These are phyloP conservation scores for Millerozyma miso DNA, from an alignment of 805 yeast species.

Conservation along the genomic window DNA sequence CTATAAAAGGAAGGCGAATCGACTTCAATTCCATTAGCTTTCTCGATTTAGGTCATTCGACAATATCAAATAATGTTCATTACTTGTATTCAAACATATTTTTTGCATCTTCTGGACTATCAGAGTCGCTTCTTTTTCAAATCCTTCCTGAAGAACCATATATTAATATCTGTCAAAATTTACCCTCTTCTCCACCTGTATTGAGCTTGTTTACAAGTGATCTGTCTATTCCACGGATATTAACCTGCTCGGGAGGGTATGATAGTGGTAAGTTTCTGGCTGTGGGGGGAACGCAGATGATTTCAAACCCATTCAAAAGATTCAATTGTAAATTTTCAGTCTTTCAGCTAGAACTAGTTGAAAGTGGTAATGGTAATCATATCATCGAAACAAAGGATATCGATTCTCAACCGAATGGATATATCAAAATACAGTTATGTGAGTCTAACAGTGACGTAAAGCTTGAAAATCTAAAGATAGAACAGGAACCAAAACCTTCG, in stretches of 20 bases:
- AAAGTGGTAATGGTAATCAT: not conserved
- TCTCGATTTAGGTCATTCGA: slow-evolving; percentile 24
- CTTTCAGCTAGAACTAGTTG: not conserved
- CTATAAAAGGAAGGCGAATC: not conserved
- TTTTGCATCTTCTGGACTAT: slow-evolving; percentile 25
- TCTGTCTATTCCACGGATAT: slow-evolving; percentile 7
- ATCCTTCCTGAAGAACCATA: slow-evolving; percentile 22
- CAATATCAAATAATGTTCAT: slow-evolving; percentile 25
- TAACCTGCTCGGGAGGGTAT: slow-evolving; percentile 32
- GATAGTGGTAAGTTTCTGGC: slow-evolving; percentile 27
- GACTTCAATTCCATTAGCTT: slow-evolving; percentile 14
- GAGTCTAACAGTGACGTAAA: not conserved
- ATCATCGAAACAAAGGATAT: not conserved
- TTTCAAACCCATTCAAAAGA: not conserved
- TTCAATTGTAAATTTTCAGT: not conserved
- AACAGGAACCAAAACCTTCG: not conserved
- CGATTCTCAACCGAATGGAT: not conserved
- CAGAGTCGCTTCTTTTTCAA: slow-evolving; percentile 28
- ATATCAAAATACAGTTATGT: not conserved
- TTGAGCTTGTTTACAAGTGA: slow-evolving; percentile 17
- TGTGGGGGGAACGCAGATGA: not conserved
- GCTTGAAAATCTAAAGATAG: not conserved
- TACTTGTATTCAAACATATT: slow-evolving; percentile 24
- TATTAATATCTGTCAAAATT: slow-evolving; percentile 16
- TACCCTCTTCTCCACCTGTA: slow-evolving; percentile 30